Base-by-base conservation (phyloP, 164 flowering plant genomes). In the Vitis labrusca region DNA sequence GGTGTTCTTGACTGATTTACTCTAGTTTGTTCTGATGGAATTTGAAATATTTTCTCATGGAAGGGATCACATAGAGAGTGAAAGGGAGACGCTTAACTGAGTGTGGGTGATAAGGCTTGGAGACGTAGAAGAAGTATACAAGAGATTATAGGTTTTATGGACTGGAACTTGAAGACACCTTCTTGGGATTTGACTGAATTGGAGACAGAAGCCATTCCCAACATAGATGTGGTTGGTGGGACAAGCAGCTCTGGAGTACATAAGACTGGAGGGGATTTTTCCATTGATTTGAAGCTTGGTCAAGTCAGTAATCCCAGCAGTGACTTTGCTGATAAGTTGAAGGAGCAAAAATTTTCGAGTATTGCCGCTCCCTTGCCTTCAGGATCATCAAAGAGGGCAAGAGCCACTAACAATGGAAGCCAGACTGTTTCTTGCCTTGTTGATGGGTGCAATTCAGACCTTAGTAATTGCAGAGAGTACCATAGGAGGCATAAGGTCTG, bases 401-500 rank as follows among this genome's bases (percentile, higher is more conserved):
- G 90, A 32, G 85, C 77, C 10, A 70, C 77, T 63, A 73, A 64
- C 50, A 80, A 69, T 80, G 82, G 85, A 23, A 58, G 64, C 19
- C 88, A 85, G 62, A 55, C 63, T 13, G 84, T 69, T 11, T 74
- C 84, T 1, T 92, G 97, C 69, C 83, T 85, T 65, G 95, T 92
- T 59, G 97, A 92, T 69, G 95, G 91, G 0, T 92, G 97, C 71
- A 75, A 67, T 23, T 74, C 92, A 3, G 97, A 92, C 78, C 91
- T 92, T 55, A 92, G 89, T 72, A 82, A 71, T 47, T 92, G 91
- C 66, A 83, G 90, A 56, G 97, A 90, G 66, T 92, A 92, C 71
- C 96, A 92, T 66, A 78, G 89, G 73, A 83, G 96, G 30, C 97
- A 92, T 75, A 92, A 92, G 78, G 95, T 90, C 59, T 92, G 97